These are phyloP conservation scores for Chlorella sp. DNA, from an alignment of 139 green algal species.

Conservation along the genomic window DNA sequence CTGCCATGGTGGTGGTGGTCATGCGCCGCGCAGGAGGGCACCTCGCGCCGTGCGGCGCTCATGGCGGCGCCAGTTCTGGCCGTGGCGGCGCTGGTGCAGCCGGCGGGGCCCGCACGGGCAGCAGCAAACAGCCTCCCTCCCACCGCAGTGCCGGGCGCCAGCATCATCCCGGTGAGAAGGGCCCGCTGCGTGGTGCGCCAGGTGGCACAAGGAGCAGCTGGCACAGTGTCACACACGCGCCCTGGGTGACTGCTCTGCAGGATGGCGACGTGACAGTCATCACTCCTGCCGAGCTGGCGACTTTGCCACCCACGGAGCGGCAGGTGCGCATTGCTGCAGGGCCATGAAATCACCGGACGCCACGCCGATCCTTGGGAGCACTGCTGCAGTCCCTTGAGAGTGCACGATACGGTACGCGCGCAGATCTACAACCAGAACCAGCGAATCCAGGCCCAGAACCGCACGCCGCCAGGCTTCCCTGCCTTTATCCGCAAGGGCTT, in stretches of 20 bases:
- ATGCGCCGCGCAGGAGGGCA: too few relatives aligned
- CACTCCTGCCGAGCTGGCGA: constrained; percentile 4
- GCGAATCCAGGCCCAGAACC: constrained; percentile 80
- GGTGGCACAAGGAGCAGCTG: too few relatives aligned
- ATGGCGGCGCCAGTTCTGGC: too few relatives aligned
- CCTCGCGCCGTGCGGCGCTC: too few relatives aligned
- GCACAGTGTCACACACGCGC: too few relatives aligned
- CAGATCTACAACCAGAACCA: constrained; percentile 75
- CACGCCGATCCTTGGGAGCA: neutral
- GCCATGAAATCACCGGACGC: neutral
- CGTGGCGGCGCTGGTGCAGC: too few relatives aligned
- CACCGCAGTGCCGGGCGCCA: too few relatives aligned
- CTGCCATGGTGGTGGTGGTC: too few relatives aligned
- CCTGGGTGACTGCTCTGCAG: constrained; percentile 15
- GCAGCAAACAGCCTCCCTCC: too few relatives aligned
- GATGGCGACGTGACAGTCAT: constrained; percentile 15
- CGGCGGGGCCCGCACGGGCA: too few relatives aligned
- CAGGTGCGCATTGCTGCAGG: constrained; percentile 21
- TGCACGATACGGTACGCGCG: neutral
- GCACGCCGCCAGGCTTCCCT: constrained; percentile 72
- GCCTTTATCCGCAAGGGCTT: constrained; percentile 86
- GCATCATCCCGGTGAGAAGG: too few relatives aligned
- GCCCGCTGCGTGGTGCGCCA: too few relatives aligned
- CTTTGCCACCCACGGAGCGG: constrained; percentile 28
- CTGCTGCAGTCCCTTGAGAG: neutral